Evolutionary conservation across 768 basidiomycete species (phyloP).

Genomic region (Cystoderma amianthinum): DNA sequence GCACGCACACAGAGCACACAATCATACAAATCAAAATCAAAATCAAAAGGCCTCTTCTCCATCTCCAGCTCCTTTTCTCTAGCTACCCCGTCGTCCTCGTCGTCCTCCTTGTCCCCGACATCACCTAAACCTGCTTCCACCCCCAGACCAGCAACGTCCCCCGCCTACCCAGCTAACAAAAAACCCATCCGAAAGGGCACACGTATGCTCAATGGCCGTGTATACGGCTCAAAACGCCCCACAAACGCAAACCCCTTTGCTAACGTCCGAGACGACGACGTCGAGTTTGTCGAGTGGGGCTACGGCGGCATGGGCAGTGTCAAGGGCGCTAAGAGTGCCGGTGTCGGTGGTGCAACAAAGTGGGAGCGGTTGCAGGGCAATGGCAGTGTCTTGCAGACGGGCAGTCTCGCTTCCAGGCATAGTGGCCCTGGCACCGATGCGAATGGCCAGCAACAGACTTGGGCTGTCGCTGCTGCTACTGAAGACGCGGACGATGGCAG

Average conservation of each 20-base stretch:
- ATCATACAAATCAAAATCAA: slow-evolving; percentile 17
- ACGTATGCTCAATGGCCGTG: slow-evolving; percentile 79
- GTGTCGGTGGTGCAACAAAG: slow-evolving; percentile 21
- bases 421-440: slow-evolving; percentile 2
- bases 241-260: slow-evolving; percentile 52
- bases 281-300: slow-evolving; percentile 91
- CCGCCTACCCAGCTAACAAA: background rate
- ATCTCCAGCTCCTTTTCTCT: slow-evolving; percentile 7
- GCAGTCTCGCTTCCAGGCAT: too few species aligned
- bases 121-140: slow-evolving; percentile 3
- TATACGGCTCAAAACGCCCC: slow-evolving; percentile 55
- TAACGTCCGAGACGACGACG: slow-evolving; percentile 58
- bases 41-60: background rate
- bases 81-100: slow-evolving; percentile 2
- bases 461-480: slow-evolving; percentile 11
- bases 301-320: slow-evolving; percentile 79
- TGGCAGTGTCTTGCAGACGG: slow-evolving; percentile 6
- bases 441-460: too few species aligned
- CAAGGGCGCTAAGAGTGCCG: slow-evolving; percentile 29
- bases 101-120: slow-evolving; percentile 10
- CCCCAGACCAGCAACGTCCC: background rate
- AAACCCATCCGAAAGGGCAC: slow-evolving; percentile 26
- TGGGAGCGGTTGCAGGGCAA: slow-evolving; percentile 29
- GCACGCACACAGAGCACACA: slow-evolving; percentile 25
- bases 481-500: slow-evolving; percentile 75